phyloP scores from a whole-genome alignment of 176 grass and related monocot species.

The Cocos nucifera region DNA sequence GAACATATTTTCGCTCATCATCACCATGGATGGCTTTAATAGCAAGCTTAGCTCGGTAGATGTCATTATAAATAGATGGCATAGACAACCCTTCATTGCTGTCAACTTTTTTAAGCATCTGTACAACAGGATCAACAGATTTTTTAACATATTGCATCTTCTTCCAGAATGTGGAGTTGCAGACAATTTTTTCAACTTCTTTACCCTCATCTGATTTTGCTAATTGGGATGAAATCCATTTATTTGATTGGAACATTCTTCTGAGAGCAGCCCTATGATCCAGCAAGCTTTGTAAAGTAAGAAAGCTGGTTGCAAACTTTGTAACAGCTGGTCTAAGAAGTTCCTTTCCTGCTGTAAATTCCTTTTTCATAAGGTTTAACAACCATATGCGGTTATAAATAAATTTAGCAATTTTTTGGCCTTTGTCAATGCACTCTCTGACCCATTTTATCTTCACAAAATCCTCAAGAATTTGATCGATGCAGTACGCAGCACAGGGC shows the following conservation, averaged over 20 bases:
- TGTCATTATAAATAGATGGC: conserved; percentile 23
- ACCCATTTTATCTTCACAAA: conserved; percentile 21
- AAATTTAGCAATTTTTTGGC: conserved; percentile 16
- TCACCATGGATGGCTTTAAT: conserved; percentile 21
- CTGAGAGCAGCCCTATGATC: conserved; percentile 21
- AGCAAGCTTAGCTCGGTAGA: conserved; percentile 11
- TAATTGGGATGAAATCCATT: conserved; percentile 15
- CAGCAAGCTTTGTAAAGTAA: conserved; percentile 14
- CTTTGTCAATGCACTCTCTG: conserved; percentile 26
- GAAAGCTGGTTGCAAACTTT: conserved; percentile 13
- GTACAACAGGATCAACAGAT: conserved; percentile 15
- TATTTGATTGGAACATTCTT: conserved; percentile 21
- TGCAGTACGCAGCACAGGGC: conserved; percentile 21
- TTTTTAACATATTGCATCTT: conserved; percentile 21
- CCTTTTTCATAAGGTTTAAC: conserved; percentile 23
- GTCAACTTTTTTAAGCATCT: conserved; percentile 7
- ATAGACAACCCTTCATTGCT: conserved; percentile 4
- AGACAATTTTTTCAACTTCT: conserved; percentile 21
- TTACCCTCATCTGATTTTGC: conserved; percentile 29
- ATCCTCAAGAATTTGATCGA: conserved; percentile 28
- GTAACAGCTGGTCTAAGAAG: conserved; percentile 15
- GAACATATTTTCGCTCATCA: conserved; percentile 23
- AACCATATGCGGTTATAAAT: conserved; percentile 28
- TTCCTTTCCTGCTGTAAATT: conserved; percentile 27
- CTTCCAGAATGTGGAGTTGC: conserved; percentile 24